A percentile compares a stretch with the other conserved stretches of the same genome.
These are phyloP conservation scores for Akebia trifoliata DNA, from an alignment of 164 flowering plant genomes.

Conservation along the genomic window DNA sequence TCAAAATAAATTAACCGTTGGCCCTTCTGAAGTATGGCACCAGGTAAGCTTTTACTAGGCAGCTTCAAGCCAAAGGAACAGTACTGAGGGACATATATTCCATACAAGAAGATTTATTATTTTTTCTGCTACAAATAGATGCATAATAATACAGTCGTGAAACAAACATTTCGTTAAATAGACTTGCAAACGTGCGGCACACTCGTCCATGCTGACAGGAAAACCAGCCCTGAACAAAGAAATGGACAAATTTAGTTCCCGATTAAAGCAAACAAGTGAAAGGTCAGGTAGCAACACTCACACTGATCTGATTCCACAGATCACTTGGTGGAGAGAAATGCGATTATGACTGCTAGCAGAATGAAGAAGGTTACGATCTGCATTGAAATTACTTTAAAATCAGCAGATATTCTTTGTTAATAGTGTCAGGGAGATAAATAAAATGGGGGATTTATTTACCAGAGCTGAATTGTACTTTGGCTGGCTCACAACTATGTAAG, in stretches of 20 bases:
- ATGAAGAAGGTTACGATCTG: slow-evolving; percentile 37
- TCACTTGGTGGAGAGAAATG: slow-evolving; percentile 32
- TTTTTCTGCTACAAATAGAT: no score
- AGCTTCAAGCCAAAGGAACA: no score
- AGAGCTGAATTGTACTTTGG: slow-evolving; percentile 27
- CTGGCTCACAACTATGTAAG: slow-evolving; percentile 33
- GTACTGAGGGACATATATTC: no score
- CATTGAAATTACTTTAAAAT: slow-evolving; percentile 8
- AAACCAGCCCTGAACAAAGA: not conserved
- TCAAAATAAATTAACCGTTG: no score
- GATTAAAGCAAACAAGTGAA: not conserved
- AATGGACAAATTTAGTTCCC: not conserved
- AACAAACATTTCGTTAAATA: no score
- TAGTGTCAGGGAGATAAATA: not conserved
- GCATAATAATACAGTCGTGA: no score
- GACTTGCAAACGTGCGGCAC: not conserved
- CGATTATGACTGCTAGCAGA: slow-evolving; percentile 37
- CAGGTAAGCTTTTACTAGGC: no score
- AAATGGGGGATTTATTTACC: slow-evolving; percentile 24
- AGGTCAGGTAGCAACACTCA: not conserved
- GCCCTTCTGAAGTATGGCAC: no score
- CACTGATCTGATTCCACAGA: not conserved
- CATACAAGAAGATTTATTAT: no score
- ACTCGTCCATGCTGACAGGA: not conserved
- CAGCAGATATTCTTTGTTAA: slow-evolving; percentile 3